Base-by-base conservation (phyloP, 306 rosid species). In the Abrus pulchellus region DNA sequence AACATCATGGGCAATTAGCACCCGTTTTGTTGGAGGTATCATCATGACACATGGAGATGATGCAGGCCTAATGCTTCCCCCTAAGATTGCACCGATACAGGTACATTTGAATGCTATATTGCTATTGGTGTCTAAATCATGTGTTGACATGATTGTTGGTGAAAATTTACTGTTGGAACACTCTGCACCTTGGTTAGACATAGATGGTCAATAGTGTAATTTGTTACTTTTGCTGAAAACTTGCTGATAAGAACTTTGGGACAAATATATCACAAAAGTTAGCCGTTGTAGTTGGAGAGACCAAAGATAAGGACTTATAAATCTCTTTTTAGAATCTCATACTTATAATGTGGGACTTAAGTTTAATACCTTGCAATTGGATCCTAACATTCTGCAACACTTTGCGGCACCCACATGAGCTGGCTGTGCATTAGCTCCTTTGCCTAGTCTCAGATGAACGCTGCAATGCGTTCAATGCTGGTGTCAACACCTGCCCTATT, bases 1-100 rank as follows among this genome's bases (percentile, higher is more conserved):
- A 85, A 95, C 98, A 59, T 95, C 99, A 27, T 93, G 99, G 99
- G 98, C 98, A n/a, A 82, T 95, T 10, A 95, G 98, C 85, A 95
- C 99, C 2, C 99, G 99, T 44, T 95, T 95, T 85, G 88, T 95
- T 86, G 98, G 99, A 68, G 99, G 99, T 72, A 95, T 95, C 76
- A 93, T 95, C 75, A 95, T 95, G 99, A 88, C 96, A 55, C 98
- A 91, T 74, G 98, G 99, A 69, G 99, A 95, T 82, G 99, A 95
- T 81, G 90, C 92, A 8, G 99, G 99, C 30, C 83, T 93, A 63
- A 93, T 91, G 94, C 96, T 95, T 80, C 99, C 99, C 62, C 99
- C 99, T 50, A 95, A 89, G 88, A 32, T 95, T 85, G 92, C 99
- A 47, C 99, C 98, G 0, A 84, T 88, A 81, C 99, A 95, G 92